Conservation (phyloP, 768 basidiomycete species). For the Cystofilobasidium macerans region DNA sequence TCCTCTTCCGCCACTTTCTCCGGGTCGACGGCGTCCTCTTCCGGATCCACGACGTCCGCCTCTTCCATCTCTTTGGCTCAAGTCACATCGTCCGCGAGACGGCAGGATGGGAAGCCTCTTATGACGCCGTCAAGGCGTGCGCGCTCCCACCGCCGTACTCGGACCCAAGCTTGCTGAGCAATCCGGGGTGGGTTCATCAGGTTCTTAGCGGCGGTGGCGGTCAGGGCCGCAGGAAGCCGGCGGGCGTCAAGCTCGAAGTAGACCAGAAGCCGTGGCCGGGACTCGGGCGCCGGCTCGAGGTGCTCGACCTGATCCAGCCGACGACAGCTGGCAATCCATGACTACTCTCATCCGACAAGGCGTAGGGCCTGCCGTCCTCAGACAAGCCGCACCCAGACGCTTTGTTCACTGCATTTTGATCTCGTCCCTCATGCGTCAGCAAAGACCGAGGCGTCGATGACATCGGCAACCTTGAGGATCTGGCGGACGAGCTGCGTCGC, state of each 20-base stretch:
- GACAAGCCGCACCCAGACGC: background rate
- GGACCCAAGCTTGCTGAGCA: slow-evolving; percentile 80
- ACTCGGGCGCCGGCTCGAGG: slow-evolving; percentile 54
- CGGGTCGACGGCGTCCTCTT: slow-evolving; percentile 93
- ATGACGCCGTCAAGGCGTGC: slow-evolving; percentile 65
- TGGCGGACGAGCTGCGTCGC: slow-evolving; percentile 69
- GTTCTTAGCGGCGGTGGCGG: slow-evolving; percentile 30
- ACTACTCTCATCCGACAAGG: no score
- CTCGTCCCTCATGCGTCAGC: slow-evolving; percentile 22
- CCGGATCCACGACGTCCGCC: slow-evolving; percentile 72
- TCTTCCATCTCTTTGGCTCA: slow-evolving; percentile 67
- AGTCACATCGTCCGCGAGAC: slow-evolving; percentile 59
- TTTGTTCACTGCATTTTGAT: background rate
- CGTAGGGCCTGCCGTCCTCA: no score
- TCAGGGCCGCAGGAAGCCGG: slow-evolving; percentile 42
- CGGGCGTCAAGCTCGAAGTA: slow-evolving; percentile 49
- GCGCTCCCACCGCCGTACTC: slow-evolving; percentile 50
- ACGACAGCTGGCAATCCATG: no score
- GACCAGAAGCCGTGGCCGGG: slow-evolving; percentile 67
- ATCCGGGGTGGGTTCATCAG: slow-evolving; percentile 59
- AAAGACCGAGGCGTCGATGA: slow-evolving; percentile 35
- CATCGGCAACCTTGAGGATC: slow-evolving; percentile 39
- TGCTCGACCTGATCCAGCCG: slow-evolving; percentile 35
- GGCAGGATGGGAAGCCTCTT: slow-evolving; percentile 83
- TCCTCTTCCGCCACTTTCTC: slow-evolving; percentile 79